A percentile compares a stretch with the other conserved stretches of the same genome.
These are phyloP conservation scores for Bassia scoparia DNA, from an alignment of 148 eudicot species.

Conservation along the genomic window DNA sequence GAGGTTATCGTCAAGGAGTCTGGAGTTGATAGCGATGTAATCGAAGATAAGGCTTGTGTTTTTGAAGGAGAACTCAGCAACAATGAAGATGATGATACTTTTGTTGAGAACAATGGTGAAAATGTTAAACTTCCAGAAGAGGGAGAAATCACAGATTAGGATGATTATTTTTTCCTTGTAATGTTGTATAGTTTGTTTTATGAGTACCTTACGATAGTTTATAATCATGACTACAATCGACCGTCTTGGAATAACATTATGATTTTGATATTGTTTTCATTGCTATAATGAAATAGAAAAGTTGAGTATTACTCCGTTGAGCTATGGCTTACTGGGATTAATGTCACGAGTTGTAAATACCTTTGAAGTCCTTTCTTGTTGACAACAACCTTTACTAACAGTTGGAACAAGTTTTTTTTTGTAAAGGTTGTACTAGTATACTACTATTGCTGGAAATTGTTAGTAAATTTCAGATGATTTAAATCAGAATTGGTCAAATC, in stretches of 20 bases:
- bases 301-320: neutral
- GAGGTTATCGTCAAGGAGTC: constrained; percentile 49
- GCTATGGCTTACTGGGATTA: neutral
- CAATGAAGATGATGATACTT: constrained; percentile 12
- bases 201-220: neutral
- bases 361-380: too few relatives aligned
- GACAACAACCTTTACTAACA: too few relatives aligned
- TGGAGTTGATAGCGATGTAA: constrained; percentile 21
- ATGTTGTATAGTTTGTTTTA: neutral
- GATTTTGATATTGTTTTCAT: neutral
- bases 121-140: constrained; percentile 38
- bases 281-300: neutral
- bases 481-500: too few relatives aligned
- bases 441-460: too few relatives aligned
- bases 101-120: constrained; percentile 6
- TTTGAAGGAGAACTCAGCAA: constrained; percentile 5
- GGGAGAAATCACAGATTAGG: constrained; percentile 58
- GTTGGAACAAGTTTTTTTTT: too few relatives aligned
- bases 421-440: too few relatives aligned
- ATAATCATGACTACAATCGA: neutral
- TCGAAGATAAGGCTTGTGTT: constrained; percentile 22
- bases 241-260: neutral
- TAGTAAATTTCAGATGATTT: too few relatives aligned
- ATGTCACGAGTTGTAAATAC: neutral
- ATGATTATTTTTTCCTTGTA: neutral